Evolutionary conservation across 2,329 filamentous ascomycete genomes (phyloP).

Genomic region (Fusarium sp.): DNA sequence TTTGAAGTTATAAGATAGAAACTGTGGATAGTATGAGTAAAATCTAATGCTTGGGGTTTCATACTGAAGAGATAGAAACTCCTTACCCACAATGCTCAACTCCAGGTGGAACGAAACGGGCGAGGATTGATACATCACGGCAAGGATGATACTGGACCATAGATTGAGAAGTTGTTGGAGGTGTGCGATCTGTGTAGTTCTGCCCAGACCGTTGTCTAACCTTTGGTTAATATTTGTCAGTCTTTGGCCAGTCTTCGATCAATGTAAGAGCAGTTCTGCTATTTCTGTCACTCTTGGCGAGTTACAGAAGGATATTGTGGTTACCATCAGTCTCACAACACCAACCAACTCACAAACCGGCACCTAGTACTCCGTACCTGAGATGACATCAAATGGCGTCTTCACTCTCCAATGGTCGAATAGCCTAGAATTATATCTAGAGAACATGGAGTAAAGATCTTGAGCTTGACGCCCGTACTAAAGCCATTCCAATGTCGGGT

Average conservation of each 20-base stretch:
- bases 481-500: conserved; percentile 31
- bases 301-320: conserved; percentile 4
- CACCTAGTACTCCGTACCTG: not conserved
- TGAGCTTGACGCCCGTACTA: conserved; percentile 22
- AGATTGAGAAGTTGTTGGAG: not conserved
- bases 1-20: not conserved
- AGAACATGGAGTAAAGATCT: not conserved
- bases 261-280: no score
- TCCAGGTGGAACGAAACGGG: conserved; percentile 28
- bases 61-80: conserved; percentile 23
- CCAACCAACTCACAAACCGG: not conserved
- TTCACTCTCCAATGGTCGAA: conserved; percentile 3
- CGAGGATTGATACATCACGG: conserved; percentile 14
- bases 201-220: no score
- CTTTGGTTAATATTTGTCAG: no score
- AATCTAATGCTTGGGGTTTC: conserved; percentile 20
- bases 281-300: not conserved
- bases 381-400: conserved; percentile 10
- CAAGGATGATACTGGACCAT: conserved; percentile 15
- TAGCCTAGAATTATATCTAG: not conserved
- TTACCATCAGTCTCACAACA: conserved; percentile 2
- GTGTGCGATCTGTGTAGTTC: no score
- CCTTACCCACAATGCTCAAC: conserved; percentile 29
- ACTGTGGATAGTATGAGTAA: conserved; percentile 2
- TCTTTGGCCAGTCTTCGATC: no score